phyloP scores from a whole-genome alignment of 169 alveolate species.

The Plasmodium falciparum region DNA sequence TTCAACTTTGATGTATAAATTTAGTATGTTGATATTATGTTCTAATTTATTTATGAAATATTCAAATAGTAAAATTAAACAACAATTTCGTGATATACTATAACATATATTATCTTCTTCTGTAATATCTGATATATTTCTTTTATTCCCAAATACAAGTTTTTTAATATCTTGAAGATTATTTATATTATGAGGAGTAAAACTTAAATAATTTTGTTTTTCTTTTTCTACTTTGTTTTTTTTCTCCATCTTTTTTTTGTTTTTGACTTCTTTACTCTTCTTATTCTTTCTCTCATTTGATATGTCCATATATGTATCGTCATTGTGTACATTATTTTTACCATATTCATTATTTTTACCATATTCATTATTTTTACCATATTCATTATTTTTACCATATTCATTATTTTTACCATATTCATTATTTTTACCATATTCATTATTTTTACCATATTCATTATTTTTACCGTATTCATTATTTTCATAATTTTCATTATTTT shows the following conservation, averaged over 20 bases:
- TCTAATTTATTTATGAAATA: conserved; percentile 30
- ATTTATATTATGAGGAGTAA: conserved; percentile 15
- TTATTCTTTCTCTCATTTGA: background rate
- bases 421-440: too few relatives aligned
- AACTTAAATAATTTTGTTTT: conserved; percentile 19
- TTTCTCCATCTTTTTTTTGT: background rate
- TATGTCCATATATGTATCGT: too few relatives aligned
- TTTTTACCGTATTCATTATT: too few relatives aligned
- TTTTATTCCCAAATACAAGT: conserved; percentile 67
- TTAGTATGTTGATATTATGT: conserved; percentile 25
- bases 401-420: background rate
- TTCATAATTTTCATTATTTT: background rate
- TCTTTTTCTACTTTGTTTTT: conserved; percentile 1
- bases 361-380: background rate
- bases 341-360: background rate
- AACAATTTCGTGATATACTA: conserved; percentile 42
- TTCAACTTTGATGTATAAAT: conserved; percentile 49
- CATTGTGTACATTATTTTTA: background rate
- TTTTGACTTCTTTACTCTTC: background rate
- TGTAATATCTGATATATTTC: conserved; percentile 54
- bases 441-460: too few relatives aligned
- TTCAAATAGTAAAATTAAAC: conserved; percentile 35
- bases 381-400: background rate
- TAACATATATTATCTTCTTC: conserved; percentile 70
- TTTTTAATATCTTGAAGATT: conserved; percentile 37